Evolutionary conservation across 163 green algal genomes (phyloP).

Genomic region (Volvox carteri): DNA sequence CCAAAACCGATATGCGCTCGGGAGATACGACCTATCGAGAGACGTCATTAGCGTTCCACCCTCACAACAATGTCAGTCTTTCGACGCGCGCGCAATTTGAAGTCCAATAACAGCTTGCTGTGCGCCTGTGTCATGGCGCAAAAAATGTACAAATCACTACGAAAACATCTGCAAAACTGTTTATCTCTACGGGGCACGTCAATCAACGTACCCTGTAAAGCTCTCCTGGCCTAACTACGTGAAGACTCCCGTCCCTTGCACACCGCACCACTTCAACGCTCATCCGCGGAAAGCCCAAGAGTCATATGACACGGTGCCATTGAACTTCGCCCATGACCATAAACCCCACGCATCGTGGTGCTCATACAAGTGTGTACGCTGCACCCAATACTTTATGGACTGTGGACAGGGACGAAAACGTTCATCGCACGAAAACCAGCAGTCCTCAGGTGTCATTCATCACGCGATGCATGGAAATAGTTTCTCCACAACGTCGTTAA

Average conservation of each 20-base stretch:
- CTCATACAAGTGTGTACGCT: too few relatives aligned
- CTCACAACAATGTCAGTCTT: not conserved
- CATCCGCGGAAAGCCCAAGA: too few relatives aligned
- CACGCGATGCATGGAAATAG: not conserved
- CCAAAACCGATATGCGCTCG: not conserved
- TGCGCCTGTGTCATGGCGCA: not conserved
- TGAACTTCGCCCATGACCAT: too few relatives aligned
- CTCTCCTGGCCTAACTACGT: conserved; percentile 1
- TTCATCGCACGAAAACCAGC: not conserved
- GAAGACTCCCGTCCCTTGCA: too few relatives aligned
- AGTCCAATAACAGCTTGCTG: not conserved
- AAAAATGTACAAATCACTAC: conserved; percentile 13
- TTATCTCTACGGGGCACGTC: not conserved
- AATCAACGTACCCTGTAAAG: conserved; percentile 1
- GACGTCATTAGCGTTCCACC: not conserved
- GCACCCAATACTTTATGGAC: too few relatives aligned
- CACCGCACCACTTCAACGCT: too few relatives aligned
- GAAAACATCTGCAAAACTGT: not conserved
- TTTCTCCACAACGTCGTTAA: not conserved
- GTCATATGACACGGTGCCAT: too few relatives aligned
- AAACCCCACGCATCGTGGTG: too few relatives aligned
- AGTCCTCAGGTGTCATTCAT: too few relatives aligned
- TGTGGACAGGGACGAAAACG: not conserved
- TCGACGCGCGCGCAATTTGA: not conserved
- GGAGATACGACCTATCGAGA: not conserved